These are phyloP conservation scores for Passalora sequoiae DNA, from an alignment of 2,329 filamentous ascomycete species.

Conservation along the genomic window DNA sequence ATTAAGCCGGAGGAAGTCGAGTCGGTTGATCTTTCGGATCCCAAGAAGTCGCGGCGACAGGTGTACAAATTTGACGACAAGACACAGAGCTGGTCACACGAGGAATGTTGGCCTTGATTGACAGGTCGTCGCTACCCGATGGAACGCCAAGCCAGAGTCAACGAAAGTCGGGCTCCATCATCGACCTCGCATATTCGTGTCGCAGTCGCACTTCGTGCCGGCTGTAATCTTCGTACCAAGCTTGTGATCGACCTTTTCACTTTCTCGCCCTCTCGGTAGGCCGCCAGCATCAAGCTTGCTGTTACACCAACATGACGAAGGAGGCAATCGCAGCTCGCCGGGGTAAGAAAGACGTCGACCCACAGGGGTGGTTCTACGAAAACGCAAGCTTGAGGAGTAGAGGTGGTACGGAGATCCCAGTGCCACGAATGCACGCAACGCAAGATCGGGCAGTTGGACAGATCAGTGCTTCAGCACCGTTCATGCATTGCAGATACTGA, in stretches of 20 bases:
- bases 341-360: background rate
- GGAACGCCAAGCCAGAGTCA: background rate
- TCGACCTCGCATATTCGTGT: background rate
- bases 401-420: background rate
- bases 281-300: too few relatives aligned
- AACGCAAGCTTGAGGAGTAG: background rate
- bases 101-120: slow-evolving; percentile 61
- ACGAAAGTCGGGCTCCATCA: background rate
- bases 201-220: background rate
- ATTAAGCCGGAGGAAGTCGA: slow-evolving; percentile 79
- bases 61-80: slow-evolving; percentile 57
- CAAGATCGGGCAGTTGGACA: slow-evolving; percentile 2
- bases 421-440: slow-evolving; percentile 3
- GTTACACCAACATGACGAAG: background rate
- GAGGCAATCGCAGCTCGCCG: slow-evolving; percentile 1
- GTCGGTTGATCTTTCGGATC: slow-evolving; percentile 64
- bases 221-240: too few relatives aligned
- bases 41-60: slow-evolving; percentile 59
- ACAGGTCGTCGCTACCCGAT: background rate
- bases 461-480: slow-evolving; percentile 2
- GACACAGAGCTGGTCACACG: slow-evolving; percentile 58
- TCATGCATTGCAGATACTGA: too few relatives aligned
- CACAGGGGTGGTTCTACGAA: slow-evolving; percentile 1
- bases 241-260: too few relatives aligned
- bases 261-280: background rate